These are phyloP conservation scores for Chaetomiaceae sp. DNA, from an alignment of 2,329 filamentous ascomycete genomes.

Conservation along the genomic window DNA sequence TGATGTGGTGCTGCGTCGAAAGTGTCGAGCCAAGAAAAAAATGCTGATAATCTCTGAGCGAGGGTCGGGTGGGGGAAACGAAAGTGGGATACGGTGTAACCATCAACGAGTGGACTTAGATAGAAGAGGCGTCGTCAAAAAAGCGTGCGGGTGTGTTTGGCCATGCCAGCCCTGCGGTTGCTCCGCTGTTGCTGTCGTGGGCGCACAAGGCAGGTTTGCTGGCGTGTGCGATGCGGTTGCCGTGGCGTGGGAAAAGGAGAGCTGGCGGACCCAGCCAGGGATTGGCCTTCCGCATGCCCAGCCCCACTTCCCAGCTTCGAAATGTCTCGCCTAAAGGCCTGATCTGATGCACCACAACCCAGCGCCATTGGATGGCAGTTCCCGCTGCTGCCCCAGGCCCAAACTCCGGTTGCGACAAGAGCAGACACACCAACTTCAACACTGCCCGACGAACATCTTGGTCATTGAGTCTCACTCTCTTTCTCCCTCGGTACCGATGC, in stretches of 20 bases:
- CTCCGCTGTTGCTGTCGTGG: slow-evolving; percentile 17
- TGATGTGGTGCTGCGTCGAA: no score
- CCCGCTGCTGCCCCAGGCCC: no score
- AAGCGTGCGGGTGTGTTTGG: slow-evolving; percentile 5
- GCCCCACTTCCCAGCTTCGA: no score
- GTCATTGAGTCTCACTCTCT: no score
- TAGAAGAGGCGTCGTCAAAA: slow-evolving; percentile 3
- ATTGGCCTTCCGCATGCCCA: not conserved
- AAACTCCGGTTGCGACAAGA: no score
- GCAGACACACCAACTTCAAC: no score
- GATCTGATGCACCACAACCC: no score
- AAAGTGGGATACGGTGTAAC: slow-evolving; percentile 18
- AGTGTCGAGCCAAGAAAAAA: not conserved
- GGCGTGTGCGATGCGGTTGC: slow-evolving; percentile 27
- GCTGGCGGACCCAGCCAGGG: slow-evolving; percentile 2
- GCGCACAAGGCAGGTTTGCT: slow-evolving; percentile 22
- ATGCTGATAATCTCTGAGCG: slow-evolving; percentile 5
- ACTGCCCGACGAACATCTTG: no score
- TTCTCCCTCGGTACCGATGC: no score
- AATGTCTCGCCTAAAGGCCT: no score
- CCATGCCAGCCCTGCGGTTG: slow-evolving; percentile 15
- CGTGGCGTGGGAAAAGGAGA: slow-evolving; percentile 25
- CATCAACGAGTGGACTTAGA: slow-evolving; percentile 15
- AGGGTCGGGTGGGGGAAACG: slow-evolving; percentile 11
- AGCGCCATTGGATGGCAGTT: no score